Conservation (phyloP, 192 early-diverging fungal species). For the Geranomyces variabilis region DNA sequence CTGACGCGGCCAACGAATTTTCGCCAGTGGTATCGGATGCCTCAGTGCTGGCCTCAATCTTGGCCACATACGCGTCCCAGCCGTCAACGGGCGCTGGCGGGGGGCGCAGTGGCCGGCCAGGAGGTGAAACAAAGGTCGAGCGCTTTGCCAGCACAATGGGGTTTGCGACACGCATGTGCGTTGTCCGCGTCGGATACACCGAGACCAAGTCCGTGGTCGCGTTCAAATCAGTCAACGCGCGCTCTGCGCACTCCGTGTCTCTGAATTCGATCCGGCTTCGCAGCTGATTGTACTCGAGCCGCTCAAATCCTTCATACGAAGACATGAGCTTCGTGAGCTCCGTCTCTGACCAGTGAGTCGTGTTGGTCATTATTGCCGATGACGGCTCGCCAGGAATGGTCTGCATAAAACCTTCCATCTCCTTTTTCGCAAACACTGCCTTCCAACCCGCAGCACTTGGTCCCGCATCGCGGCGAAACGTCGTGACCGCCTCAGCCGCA, state of each 20-base stretch:
- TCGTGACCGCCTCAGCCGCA: slow-evolving; percentile 29
- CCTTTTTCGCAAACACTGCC: slow-evolving; percentile 29
- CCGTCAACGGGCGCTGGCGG: no score
- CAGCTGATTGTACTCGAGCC: neutral
- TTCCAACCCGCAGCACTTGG: slow-evolving; percentile 4
- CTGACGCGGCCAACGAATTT: no score
- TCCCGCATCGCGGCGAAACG: neutral
- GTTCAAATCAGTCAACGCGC: slow-evolving; percentile 4
- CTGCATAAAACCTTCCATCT: neutral
- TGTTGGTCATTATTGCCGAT: neutral
- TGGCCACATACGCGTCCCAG: no score
- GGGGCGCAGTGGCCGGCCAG: no score
- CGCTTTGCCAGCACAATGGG: no score
- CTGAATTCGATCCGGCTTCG: neutral
- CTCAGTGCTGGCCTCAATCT: no score
- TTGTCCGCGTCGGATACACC: neutral
- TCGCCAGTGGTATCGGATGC: no score
- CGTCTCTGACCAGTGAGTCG: slow-evolving; percentile 2
- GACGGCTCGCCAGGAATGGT: neutral
- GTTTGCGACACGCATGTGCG: neutral
- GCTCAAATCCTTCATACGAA: slow-evolving; percentile 1
- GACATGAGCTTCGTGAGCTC: slow-evolving; percentile 4
- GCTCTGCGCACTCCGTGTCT: neutral
- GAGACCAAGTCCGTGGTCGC: slow-evolving; percentile 11
- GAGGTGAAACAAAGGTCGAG: no score